phyloP scores from a whole-genome alignment of 805 yeast genomes.

The Metschnikowia similis region DNA sequence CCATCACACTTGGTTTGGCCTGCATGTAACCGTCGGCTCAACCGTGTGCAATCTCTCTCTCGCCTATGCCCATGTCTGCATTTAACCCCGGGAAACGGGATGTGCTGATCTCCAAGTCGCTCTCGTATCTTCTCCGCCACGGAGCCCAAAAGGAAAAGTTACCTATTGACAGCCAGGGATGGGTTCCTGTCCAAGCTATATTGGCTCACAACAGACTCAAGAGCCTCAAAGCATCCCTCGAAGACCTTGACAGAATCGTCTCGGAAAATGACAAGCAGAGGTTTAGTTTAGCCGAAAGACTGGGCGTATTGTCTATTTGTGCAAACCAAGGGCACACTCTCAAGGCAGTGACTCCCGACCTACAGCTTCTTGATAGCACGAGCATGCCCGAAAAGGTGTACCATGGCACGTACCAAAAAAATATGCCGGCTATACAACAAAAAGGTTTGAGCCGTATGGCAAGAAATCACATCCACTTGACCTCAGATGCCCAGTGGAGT shows the following conservation, averaged over 20 bases:
- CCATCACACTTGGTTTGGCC: neutral
- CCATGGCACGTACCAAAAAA: conserved; percentile 70
- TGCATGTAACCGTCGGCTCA: neutral
- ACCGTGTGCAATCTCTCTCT: neutral
- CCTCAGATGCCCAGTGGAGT: conserved; percentile 47
- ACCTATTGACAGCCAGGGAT: conserved; percentile 64
- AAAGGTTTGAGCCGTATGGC: conserved; percentile 66
- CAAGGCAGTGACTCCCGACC: conserved; percentile 38
- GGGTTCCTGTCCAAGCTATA: conserved; percentile 49
- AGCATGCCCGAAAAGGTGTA: conserved; percentile 54
- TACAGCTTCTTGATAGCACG: conserved; percentile 33
- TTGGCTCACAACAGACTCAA: conserved; percentile 57
- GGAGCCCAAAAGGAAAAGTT: conserved; percentile 70
- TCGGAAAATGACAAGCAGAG: conserved; percentile 65
- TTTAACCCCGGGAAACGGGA: conserved; percentile 32
- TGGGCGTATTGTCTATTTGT: conserved; percentile 44
- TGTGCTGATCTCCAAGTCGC: conserved; percentile 60
- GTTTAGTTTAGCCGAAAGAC: conserved; percentile 44
- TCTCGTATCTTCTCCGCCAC: conserved; percentile 80
- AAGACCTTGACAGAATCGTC: conserved; percentile 61
- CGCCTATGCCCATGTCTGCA: conserved; percentile 8
- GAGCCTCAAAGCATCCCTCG: conserved; percentile 48
- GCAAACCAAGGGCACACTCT: conserved; percentile 95
- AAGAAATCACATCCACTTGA: conserved; percentile 84
- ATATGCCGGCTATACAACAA: conserved; percentile 44